Evolutionary conservation across 1,284 basidiomycete species (phyloP).

Genomic region (Limonomyces culmigenus): DNA sequence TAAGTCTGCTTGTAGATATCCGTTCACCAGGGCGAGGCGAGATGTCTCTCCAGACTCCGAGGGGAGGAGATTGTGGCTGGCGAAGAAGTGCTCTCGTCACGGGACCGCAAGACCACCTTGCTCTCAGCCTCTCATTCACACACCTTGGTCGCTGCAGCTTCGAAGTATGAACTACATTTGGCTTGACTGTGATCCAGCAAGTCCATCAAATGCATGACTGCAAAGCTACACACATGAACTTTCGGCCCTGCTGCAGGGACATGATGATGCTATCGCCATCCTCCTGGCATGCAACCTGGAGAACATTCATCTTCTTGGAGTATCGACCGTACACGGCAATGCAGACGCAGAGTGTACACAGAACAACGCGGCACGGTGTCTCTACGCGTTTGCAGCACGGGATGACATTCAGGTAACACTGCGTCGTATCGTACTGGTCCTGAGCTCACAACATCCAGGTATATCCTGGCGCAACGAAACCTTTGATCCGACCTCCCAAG

Average conservation of each 20-base stretch:
- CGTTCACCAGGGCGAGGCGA: no score
- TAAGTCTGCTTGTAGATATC: background rate
- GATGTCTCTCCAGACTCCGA: no score
- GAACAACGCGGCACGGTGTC: slow-evolving; percentile 55
- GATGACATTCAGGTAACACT: no score
- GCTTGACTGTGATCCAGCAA: slow-evolving; percentile 41
- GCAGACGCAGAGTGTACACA: slow-evolving; percentile 43
- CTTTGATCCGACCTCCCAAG: slow-evolving; percentile 29
- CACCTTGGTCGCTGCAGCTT: no score
- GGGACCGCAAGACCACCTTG: no score
- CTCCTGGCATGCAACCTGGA: slow-evolving; percentile 51
- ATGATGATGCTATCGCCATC: slow-evolving; percentile 74
- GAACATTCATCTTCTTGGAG: slow-evolving; percentile 49
- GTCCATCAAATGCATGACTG: slow-evolving; percentile 5
- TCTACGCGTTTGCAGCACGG: slow-evolving; percentile 51
- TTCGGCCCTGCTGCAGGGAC: slow-evolving; percentile 43
- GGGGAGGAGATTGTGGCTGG: no score
- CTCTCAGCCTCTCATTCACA: no score
- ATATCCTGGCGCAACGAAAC: slow-evolving; percentile 49
- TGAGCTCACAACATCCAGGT: slow-evolving; percentile 37
- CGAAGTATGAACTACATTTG: slow-evolving; percentile 18
- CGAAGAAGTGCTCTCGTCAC: background rate
- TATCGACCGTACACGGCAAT: slow-evolving; percentile 80
- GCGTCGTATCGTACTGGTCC: no score
- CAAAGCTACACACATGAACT: background rate